A percentile compares a stretch with the other conserved stretches of the same genome.
Conservation (phyloP, 2,329 filamentous ascomycete species). For the Podosphaera aphanis region DNA sequence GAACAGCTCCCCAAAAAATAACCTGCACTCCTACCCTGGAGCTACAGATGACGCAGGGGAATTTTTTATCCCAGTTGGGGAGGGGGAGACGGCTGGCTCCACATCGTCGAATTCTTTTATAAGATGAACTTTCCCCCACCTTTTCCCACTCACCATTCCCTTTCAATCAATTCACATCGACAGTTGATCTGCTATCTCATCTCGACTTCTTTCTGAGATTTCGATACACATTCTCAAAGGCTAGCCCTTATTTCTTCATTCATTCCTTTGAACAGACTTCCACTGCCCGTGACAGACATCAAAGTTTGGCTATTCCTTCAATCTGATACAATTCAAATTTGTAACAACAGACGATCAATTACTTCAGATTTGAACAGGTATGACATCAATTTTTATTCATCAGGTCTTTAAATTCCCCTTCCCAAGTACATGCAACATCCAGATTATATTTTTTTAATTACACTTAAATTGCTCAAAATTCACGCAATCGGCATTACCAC, state of each 20-base stretch:
- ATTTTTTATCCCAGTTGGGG: background rate
- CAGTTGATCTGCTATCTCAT: background rate
- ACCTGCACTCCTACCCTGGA: background rate
- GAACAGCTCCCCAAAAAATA: background rate
- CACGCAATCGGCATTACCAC: background rate
- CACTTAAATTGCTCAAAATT: background rate
- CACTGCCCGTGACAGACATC: background rate
- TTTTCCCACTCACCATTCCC: background rate
- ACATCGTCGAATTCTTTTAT: background rate
- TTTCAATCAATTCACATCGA: background rate
- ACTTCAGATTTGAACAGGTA: background rate
- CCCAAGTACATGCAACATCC: background rate
- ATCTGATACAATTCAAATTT: background rate
- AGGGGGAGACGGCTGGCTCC: background rate
- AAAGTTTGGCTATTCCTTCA: background rate
- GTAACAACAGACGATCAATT: background rate
- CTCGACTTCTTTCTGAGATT: background rate
- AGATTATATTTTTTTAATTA: background rate
- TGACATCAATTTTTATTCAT: background rate
- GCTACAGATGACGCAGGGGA: background rate
- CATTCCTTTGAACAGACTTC: background rate
- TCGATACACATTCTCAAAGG: background rate
- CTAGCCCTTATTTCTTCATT: background rate
- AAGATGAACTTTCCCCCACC: background rate
- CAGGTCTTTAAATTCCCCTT: background rate